A percentile compares a stretch with the other conserved stretches of the same genome.
phyloP scores from a whole-genome alignment of 148 eudicot genomes.

The Rhododendron mucronatum region DNA sequence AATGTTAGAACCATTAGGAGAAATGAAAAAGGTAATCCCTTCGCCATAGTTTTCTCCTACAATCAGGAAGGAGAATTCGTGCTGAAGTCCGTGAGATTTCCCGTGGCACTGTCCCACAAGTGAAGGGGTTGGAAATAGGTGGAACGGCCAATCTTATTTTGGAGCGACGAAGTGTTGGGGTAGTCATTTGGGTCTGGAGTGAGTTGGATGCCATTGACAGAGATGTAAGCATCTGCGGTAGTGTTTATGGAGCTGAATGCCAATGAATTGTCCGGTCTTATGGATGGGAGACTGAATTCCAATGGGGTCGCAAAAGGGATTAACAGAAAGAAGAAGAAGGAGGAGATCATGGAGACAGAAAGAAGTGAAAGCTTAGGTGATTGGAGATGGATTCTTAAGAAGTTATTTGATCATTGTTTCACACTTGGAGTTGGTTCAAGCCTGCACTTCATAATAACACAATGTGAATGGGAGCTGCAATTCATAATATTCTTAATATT shows the following conservation, averaged over 20 bases:
- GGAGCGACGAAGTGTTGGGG: neutral
- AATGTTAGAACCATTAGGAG: neutral
- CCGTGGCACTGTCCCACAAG: constrained; percentile 8
- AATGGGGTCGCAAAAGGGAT: constrained; percentile 3
- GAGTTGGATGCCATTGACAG: constrained; percentile 6
- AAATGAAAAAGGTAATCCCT: neutral
- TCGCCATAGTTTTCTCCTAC: neutral
- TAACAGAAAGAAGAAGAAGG: neutral
- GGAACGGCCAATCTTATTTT: neutral
- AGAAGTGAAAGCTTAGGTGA: no score
- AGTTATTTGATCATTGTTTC: neutral
- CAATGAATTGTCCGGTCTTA: neutral
- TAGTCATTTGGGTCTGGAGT: neutral
- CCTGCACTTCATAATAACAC: neutral
- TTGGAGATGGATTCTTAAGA: neutral
- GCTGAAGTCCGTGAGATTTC: constrained; percentile 2
- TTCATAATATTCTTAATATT: no score
- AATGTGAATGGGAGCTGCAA: no score
- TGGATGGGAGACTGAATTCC: neutral
- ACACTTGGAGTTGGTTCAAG: neutral
- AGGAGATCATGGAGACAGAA: neutral
- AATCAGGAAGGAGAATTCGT: constrained; percentile 11
- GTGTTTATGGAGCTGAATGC: neutral
- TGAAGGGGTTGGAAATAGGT: constrained; percentile 3
- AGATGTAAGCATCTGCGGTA: constrained; percentile 6